Conservation (phyloP, 148 eudicot genomes). For the Cornus controversa region DNA sequence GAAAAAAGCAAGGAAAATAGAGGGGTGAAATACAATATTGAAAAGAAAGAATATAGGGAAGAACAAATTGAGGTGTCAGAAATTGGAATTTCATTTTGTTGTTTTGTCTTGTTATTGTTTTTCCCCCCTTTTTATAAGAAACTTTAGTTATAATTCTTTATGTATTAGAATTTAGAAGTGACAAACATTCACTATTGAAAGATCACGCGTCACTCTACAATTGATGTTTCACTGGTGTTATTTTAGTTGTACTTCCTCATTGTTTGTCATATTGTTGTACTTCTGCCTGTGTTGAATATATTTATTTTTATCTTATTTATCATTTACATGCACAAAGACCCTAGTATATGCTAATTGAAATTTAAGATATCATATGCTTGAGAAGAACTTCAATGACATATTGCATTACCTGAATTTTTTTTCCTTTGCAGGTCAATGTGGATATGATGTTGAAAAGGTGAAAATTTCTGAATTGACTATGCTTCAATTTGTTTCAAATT, state of each 20-base stretch:
- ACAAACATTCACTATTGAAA: background rate
- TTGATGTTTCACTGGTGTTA: background rate
- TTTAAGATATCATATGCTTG: background rate
- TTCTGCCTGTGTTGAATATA: background rate
- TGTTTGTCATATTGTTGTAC: background rate
- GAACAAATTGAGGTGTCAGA: no score
- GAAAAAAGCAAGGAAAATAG: no score
- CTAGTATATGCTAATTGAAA: background rate
- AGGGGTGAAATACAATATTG: no score
- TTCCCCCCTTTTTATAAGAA: background rate
- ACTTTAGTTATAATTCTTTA: background rate
- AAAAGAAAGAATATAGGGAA: no score
- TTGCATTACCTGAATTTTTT: slow-evolving; percentile 14
- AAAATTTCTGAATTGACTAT: slow-evolving; percentile 7
- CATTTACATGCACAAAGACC: background rate
- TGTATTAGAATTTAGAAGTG: background rate
- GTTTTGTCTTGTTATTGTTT: background rate
- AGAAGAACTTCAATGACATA: slow-evolving; percentile 5
- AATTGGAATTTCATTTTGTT: no score
- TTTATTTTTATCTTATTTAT: background rate
- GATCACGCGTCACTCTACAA: background rate
- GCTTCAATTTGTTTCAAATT: background rate
- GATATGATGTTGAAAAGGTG: slow-evolving; percentile 77
- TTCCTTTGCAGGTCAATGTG: slow-evolving; percentile 66
- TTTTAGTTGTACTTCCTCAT: background rate